Evolutionary conservation across 2,329 filamentous ascomycete genomes (phyloP).

Genomic region (Penicillium janthinellum): DNA sequence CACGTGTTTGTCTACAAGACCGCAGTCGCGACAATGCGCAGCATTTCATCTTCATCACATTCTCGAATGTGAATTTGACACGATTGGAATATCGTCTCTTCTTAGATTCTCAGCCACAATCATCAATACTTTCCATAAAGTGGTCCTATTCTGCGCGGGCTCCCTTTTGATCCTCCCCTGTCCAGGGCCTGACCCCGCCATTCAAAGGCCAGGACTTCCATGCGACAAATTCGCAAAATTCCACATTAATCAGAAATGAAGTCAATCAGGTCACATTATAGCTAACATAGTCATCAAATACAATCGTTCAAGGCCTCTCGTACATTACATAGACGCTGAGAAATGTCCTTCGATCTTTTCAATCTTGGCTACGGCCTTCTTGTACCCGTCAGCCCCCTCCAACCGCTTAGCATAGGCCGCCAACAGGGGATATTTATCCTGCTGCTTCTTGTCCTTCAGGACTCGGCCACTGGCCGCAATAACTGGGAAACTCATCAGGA

Average conservation of each 20-base stretch:
- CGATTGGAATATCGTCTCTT: too few relatives aligned
- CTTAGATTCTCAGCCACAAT: background rate
- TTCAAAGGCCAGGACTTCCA: background rate
- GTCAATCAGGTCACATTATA: background rate
- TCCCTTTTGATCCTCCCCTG: background rate
- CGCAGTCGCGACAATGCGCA: background rate
- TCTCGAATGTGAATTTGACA: too few relatives aligned
- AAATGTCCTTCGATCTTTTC: constrained; percentile 44
- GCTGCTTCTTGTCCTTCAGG: constrained; percentile 35
- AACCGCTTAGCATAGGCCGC: constrained; percentile 40
- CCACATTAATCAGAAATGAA: background rate
- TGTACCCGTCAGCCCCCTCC: constrained; percentile 42
- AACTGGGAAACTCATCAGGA: constrained; percentile 51
- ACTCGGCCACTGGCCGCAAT: constrained; percentile 41
- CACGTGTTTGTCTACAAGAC: constrained; percentile 1
- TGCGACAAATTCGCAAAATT: background rate
- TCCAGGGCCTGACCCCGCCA: background rate
- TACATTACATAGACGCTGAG: constrained; percentile 31
- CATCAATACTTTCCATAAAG: background rate
- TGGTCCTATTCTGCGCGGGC: background rate
- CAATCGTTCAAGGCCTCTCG: background rate
- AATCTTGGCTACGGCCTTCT: constrained; percentile 45
- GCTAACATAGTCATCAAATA: background rate
- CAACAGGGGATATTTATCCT: constrained; percentile 42
- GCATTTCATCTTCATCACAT: background rate